A percentile compares a stretch with the other conserved stretches of the same genome.
These are phyloP conservation scores for Penicillium sp. DNA, from an alignment of 2,329 filamentous ascomycete species.

Conservation along the genomic window DNA sequence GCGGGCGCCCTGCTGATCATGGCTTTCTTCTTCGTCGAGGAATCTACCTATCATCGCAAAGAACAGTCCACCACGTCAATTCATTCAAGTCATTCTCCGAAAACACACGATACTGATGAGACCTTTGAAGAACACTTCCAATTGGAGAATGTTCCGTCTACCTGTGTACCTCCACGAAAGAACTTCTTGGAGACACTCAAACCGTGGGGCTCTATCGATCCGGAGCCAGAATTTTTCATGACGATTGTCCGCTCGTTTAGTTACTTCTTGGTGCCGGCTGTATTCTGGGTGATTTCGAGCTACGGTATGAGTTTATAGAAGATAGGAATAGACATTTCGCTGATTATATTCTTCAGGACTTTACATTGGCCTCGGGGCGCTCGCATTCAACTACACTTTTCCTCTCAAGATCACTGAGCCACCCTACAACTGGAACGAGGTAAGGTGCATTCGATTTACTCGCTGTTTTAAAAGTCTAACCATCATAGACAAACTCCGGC, in stretches of 20 bases:
- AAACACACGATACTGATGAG: background rate
- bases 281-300: constrained; percentile 56
- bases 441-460: constrained; percentile 24
- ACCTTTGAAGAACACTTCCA: constrained; percentile 18
- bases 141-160: constrained; percentile 30
- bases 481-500: constrained; percentile 46
- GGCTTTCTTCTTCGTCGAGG: constrained; percentile 63
- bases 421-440: constrained; percentile 53
- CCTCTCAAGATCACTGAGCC: constrained; percentile 51
- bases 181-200: constrained; percentile 49
- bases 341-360: constrained; percentile 34
- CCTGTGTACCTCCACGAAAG: constrained; percentile 43
- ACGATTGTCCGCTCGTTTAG: constrained; percentile 53
- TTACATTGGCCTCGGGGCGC: constrained; percentile 54
- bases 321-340: background rate
- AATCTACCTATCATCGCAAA: constrained; percentile 58
- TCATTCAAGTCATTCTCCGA: constrained; percentile 9
- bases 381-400: constrained; percentile 57
- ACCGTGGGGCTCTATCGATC: constrained; percentile 50
- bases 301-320: constrained; percentile 41
- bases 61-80: constrained; percentile 25
- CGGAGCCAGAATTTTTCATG: constrained; percentile 50
- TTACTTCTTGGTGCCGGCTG: constrained; percentile 54
- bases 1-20: constrained; percentile 49
- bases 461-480: background rate